phyloP scores from a whole-genome alignment of 345 rosid genomes.

The Boechera divaricarpa region DNA sequence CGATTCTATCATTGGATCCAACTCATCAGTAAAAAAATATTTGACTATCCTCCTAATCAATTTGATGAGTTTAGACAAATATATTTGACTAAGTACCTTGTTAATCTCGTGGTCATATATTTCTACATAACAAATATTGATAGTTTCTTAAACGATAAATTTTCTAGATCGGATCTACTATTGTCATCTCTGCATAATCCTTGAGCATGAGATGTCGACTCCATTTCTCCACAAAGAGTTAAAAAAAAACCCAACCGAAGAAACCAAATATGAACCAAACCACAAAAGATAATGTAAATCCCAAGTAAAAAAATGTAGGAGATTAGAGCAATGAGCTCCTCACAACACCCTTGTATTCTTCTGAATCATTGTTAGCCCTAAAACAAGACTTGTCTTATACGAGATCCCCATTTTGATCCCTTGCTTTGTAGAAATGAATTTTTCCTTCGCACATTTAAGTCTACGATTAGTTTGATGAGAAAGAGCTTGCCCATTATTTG shows the following conservation, averaged over 20 bases:
- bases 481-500: background rate
- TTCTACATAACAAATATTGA: background rate
- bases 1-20: no score
- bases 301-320: no score
- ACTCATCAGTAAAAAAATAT: no score
- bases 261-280: background rate
- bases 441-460: background rate
- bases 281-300: background rate
- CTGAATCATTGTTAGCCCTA: background rate
- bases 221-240: background rate
- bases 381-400: background rate
- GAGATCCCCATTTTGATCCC: background rate
- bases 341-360: background rate
- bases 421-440: background rate
- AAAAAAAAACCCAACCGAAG: background rate
- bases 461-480: background rate
- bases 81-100: background rate
- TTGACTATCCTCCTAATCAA: no score
- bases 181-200: background rate
- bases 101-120: background rate
- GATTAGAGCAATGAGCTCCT: background rate
- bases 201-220: background rate
- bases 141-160: background rate
- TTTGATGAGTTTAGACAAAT: no score
- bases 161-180: background rate